Base-by-base conservation (phyloP, 176 grass and related monocot genomes). In the Bromus sterilis region DNA sequence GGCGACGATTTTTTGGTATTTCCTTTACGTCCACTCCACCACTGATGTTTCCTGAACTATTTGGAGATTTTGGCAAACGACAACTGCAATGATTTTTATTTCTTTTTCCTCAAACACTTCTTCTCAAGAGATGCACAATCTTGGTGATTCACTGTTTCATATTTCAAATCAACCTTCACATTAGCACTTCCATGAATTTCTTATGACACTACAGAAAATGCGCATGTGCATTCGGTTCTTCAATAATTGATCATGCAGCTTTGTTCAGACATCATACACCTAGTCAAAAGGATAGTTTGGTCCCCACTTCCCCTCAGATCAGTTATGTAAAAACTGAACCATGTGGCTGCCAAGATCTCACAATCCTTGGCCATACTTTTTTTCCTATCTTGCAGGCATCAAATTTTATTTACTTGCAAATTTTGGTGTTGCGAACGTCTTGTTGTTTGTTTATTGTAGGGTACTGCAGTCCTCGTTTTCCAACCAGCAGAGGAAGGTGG, bases 401-500 rank as follows among this genome's bases (percentile, higher is more conserved):
- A 6, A 80, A 33, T 66, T 62, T 33, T 67, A 41, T 21, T 81
- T 64, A 59, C 39, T 8, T 82, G 23, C 33, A 53, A 29, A 16
- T 2, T 49, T 67, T 83, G 26, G 40, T 13, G 34, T 76, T 56
- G 71, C 37, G 4, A 72, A 26, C 69, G 8, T 34, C 25, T 23
- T 81, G 2, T 83, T 82, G 10, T 2, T 83, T 82, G 12, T 82
- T 86, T 67, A 78, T 20, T 74, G 82, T 61, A 98, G 95, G 95
- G 95, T 48, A 94, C 95, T 16, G 88, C 89, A 24, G 60, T 89
- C 20, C 84, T 94, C 71, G 44, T 98, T 83, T 98, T 98, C 84
- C 95, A 94, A 87, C 95, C 95, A 76, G 95, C 95, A 39, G 92
- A 98, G 75, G 92, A 98, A 91, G 90, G 92, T 78, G 92, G 88